These are phyloP conservation scores for Chenopodium album DNA, from an alignment of 148 eudicot genomes.

Conservation along the genomic window DNA sequence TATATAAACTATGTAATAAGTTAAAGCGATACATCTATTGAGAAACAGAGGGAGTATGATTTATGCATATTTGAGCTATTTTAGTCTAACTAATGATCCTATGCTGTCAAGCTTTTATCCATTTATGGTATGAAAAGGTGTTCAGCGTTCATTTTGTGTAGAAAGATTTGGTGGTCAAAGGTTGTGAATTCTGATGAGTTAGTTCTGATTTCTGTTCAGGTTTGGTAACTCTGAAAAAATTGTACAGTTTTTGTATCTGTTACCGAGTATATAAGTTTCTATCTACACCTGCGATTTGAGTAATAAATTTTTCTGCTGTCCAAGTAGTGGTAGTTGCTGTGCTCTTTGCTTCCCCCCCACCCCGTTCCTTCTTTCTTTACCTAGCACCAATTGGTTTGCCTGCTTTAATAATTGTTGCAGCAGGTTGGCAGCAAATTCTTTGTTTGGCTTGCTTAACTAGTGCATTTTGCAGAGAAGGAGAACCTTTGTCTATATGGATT, in stretches of 20 bases:
- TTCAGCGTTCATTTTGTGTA: not conserved
- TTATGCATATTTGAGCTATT: no score
- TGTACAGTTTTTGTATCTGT: not conserved
- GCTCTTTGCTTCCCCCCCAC: not conserved
- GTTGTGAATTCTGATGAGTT: slow-evolving; percentile 3
- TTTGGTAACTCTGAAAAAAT: not conserved
- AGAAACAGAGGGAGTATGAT: no score
- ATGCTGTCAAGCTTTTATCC: slow-evolving; percentile 1
- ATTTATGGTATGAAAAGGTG: not conserved
- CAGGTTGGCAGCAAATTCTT: not conserved
- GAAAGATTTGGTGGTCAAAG: not conserved
- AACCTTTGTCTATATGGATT: slow-evolving; percentile 73
- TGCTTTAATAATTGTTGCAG: not conserved
- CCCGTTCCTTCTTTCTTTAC: not conserved
- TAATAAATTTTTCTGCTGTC: not conserved
- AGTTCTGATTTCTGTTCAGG: not conserved
- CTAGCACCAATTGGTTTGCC: not conserved
- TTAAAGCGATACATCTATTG: no score
- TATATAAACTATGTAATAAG: no score
- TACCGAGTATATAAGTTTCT: not conserved
- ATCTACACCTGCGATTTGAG: not conserved
- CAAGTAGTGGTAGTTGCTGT: not conserved
- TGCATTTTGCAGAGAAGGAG: slow-evolving; percentile 53
- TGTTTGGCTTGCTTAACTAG: not conserved
- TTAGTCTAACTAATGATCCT: no score